Evolutionary conservation across 2,329 filamentous ascomycete genomes (phyloP).

Genomic region (Microascus cirrosus): DNA sequence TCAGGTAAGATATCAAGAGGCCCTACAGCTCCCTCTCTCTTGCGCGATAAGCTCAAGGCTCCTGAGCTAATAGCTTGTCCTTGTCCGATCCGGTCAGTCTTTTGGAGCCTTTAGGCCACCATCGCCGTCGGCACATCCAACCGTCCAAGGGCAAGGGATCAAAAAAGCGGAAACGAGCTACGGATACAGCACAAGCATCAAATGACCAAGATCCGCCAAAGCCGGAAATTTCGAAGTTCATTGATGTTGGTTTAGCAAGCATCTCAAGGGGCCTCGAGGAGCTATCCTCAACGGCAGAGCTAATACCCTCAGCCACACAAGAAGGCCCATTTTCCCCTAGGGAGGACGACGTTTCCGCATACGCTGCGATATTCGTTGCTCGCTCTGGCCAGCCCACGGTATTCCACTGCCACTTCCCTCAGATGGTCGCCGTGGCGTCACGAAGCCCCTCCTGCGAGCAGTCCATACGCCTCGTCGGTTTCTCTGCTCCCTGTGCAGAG

Average conservation of each 20-base stretch:
- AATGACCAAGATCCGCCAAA: conserved; percentile 9
- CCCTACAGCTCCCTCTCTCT: not conserved
- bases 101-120: conserved; percentile 49
- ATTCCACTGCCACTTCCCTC: conserved; percentile 49
- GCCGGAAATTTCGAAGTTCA: conserved; percentile 41
- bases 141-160: conserved; percentile 51
- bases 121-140: conserved; percentile 41
- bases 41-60: not conserved
- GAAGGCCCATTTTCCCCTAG: not conserved
- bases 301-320: not conserved
- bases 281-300: not conserved
- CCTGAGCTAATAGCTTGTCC: conserved; percentile 2
- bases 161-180: conserved; percentile 35
- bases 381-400: conserved; percentile 44
- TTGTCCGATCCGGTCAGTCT: conserved; percentile 31
- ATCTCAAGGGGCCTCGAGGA: conserved; percentile 49
- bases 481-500: conserved; percentile 49
- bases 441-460: conserved; percentile 22
- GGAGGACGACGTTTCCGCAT: conserved; percentile 14
- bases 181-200: not conserved
- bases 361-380: conserved; percentile 45
- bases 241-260: conserved; percentile 55
- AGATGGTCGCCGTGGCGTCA: conserved; percentile 40
- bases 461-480: conserved; percentile 46
- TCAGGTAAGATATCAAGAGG: conserved; percentile 35